Evolutionary conservation across 2,329 filamentous ascomycete genomes (phyloP), one percentile per base, ranked within the genome.

Genomic region (Microsporum audouinii): DNA sequence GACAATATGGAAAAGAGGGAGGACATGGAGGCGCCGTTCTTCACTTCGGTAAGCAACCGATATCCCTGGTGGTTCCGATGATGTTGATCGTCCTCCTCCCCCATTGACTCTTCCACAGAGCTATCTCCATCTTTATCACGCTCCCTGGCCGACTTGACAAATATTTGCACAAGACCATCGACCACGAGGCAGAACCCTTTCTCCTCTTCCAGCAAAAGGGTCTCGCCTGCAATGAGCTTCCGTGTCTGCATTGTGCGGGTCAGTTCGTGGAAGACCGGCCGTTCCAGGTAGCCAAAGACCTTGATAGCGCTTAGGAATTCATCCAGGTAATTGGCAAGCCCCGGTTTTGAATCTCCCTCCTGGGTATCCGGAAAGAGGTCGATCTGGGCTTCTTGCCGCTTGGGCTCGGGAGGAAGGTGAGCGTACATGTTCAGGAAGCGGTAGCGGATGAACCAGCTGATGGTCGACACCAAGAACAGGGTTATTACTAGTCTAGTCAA

Each of bases 271-370:
- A 99, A 99, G 47, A 99, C 94, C 0, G 94, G 91, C 31, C 94
- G 85, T 72, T 99, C 94, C 49, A 99, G 79, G 71, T 97, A 99
- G 6, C 94, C 94, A 75, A 99, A 99, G 62, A 99, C 94, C 75
- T 97, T 99, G 78, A 99, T 99, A 34, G 95, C 94, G 71, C 91
- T 97, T 27, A 99, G 79, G 68, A 99, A 99, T 73, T 99, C 95
- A 74, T 99, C 94, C 31, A 99, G 80, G 68, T 99, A 99, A 71
- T 91, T 99, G n/a, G 90, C 86, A 51, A 99, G 79, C 0, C 92
- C 94, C 0, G 91, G 86, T 73, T 99, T 99, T 34, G 85, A 86
- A 64, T 91, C 91, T 57, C 88, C 88, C 66, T 96, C 92, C 69
- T 95, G 89, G 2, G 88, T 87, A 69, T 97, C 92, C 2, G 94